phyloP scores from a whole-genome alignment of 352 stramenopile species.

The Pythium biforme region DNA sequence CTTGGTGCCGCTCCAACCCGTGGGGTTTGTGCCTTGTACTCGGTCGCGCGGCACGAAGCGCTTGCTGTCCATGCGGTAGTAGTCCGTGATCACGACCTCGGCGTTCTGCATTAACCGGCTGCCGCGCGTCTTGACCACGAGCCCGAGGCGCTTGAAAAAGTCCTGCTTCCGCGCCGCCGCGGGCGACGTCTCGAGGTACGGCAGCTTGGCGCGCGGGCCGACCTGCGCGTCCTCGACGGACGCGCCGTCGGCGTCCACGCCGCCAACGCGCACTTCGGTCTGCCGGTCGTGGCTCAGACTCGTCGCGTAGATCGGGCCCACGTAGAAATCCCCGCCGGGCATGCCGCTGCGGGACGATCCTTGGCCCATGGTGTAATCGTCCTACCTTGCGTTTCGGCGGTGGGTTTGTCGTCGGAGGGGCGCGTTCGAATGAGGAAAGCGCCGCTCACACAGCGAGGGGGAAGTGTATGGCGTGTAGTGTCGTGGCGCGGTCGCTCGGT shows the following conservation, averaged over 20 bases:
- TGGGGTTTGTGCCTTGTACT: conserved; percentile 54
- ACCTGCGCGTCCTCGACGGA: conserved; percentile 61
- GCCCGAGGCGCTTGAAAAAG: conserved; percentile 74
- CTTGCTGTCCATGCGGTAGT: conserved; percentile 77
- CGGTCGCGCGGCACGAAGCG: conserved; percentile 74
- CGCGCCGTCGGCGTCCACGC: conserved; percentile 31
- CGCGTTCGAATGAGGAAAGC: no score
- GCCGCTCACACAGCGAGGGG: no score
- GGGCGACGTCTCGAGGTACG: conserved; percentile 50
- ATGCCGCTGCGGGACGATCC: conserved; percentile 55
- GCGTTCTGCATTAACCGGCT: conserved; percentile 86
- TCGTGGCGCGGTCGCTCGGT: neutral
- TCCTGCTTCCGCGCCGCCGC: conserved; percentile 59
- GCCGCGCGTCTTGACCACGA: conserved; percentile 81
- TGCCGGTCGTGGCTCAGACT: conserved; percentile 84
- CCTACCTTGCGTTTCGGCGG: no score
- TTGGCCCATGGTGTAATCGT: conserved; percentile 67
- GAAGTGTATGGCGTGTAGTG: neutral
- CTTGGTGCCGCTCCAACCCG: conserved; percentile 70
- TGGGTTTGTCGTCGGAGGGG: no score
- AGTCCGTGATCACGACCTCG: conserved; percentile 76
- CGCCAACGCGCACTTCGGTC: conserved; percentile 75
- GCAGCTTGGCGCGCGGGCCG: conserved; percentile 60
- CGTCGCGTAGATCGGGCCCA: conserved; percentile 79
- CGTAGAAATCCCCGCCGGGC: conserved; percentile 76